These are phyloP conservation scores for Melampsora larici-populina DNA, from an alignment of 1,284 basidiomycete species.

Conservation along the genomic window DNA sequence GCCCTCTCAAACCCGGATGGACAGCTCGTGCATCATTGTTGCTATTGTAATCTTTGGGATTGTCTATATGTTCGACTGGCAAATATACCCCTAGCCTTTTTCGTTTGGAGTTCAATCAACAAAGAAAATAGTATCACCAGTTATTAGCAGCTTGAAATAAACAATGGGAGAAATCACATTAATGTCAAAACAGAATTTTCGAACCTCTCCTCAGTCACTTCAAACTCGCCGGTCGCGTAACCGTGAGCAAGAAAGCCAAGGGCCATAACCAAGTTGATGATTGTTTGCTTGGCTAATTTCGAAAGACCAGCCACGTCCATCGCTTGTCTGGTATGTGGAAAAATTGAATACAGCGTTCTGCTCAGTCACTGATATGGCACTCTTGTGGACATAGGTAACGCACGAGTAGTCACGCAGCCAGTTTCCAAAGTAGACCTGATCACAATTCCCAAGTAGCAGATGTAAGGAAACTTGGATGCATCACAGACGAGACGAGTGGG, in stretches of 20 bases:
- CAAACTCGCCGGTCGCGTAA: slow-evolving; percentile 65
- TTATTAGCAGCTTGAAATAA: too few relatives aligned
- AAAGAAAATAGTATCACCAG: too few relatives aligned
- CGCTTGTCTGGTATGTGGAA: slow-evolving; percentile 31
- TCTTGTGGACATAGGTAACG: not conserved
- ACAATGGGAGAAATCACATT: too few relatives aligned
- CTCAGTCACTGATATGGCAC: not conserved
- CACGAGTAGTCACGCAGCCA: slow-evolving; percentile 43
- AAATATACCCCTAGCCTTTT: too few relatives aligned
- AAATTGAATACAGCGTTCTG: not conserved
- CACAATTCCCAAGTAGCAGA: not conserved
- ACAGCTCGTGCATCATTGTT: slow-evolving; percentile 68
- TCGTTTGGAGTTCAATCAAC: too few relatives aligned
- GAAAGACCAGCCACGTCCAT: slow-evolving; percentile 44
- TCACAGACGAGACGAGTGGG: not conserved
- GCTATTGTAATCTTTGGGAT: slow-evolving; percentile 50
- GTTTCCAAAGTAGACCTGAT: slow-evolving; percentile 43
- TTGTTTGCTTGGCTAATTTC: slow-evolving; percentile 42
- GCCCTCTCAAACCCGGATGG: slow-evolving; percentile 73
- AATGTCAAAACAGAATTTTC: too few relatives aligned
- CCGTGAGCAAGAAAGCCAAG: slow-evolving; percentile 41
- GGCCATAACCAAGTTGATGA: slow-evolving; percentile 42
- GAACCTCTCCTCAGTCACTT: slow-evolving; percentile 83
- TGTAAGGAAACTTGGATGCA: not conserved
- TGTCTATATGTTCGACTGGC: slow-evolving; percentile 74